Evolutionary conservation across 768 basidiomycete genomes (phyloP), one percentile per base, ranked within the genome.

Genomic region (Porphyrellus cyaneotinctus): DNA sequence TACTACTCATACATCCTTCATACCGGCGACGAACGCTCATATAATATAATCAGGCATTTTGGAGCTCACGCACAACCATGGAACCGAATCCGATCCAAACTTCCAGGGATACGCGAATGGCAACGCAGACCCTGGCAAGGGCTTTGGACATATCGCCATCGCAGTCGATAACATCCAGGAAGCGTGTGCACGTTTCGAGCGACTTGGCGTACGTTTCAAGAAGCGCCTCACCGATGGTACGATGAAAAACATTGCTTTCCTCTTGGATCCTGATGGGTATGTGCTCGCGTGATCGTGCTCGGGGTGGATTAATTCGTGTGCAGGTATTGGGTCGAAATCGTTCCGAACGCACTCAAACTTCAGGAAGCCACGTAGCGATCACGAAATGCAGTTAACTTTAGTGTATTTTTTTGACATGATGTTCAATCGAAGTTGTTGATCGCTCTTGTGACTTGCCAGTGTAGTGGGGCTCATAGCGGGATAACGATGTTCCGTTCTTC

Each of bases 131-230:
- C 87, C 89, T 5, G 84, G 86, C 26, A 77, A 76, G 50, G 82
- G 69, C 17, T 95, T 93, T 64, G 92, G 94, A 0, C 95, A 97
- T 70, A 91, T 95, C 61, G 89, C 88, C 52, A 82, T 97, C 66
- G 76, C 84, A 6, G 90, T 93, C 31, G 86, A 87, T 57, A 78
- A 97, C 65, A 77, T 98, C 61, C 79, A 92, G 58, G 79, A 76
- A 56, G 88, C 94, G 7, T 95, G 91, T 56, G 86, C 79, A 44
- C 79, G 91, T 24, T 88, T 99, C 54, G 91, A 94, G 59, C 72
- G 73, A 49, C 77, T 91, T 11, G 84, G 84, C 1, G 93, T 95
- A 22, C 69, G 73, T 24, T 97, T 95, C 78, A 88, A 92, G 79
- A 97, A 97, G 76, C 80, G 78, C 57, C 85, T 83, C 15, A 80